These are phyloP conservation scores for Camellia japonica DNA, from an alignment of 148 eudicot species.

Conservation along the genomic window DNA sequence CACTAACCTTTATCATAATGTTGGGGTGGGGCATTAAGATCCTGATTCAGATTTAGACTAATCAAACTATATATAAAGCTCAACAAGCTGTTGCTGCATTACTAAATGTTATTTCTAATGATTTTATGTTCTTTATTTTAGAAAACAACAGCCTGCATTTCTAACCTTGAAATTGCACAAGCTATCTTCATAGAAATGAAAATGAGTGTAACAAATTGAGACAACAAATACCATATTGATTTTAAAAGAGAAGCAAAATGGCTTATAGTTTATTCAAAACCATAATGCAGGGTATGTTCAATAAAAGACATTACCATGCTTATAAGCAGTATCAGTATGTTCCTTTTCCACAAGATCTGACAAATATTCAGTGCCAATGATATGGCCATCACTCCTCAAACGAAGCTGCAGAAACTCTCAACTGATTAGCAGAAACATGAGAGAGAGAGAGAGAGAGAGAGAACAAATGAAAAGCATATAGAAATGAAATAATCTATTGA, in stretches of 20 bases:
- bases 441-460: too few relatives aligned
- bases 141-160: neutral
- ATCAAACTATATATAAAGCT: neutral
- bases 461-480: too few relatives aligned
- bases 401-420: too few relatives aligned
- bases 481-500: too few relatives aligned
- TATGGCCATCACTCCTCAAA: too few relatives aligned
- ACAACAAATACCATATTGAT: neutral
- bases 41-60: neutral
- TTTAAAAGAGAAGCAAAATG: neutral
- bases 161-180: neutral
- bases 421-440: too few relatives aligned
- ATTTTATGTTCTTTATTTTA: neutral
- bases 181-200: neutral
- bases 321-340: conserved; percentile 39
- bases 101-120: neutral
- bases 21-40: neutral
- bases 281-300: neutral
- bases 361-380: conserved; percentile 82
- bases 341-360: conserved; percentile 96
- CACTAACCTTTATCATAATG: neutral
- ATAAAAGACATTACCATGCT: conserved; percentile 55
- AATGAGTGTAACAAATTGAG: neutral
- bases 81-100: neutral
- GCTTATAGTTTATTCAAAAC: neutral